Conservation (phyloP, 345 rosid genomes). For the Eucalyptus sideroxylon region DNA sequence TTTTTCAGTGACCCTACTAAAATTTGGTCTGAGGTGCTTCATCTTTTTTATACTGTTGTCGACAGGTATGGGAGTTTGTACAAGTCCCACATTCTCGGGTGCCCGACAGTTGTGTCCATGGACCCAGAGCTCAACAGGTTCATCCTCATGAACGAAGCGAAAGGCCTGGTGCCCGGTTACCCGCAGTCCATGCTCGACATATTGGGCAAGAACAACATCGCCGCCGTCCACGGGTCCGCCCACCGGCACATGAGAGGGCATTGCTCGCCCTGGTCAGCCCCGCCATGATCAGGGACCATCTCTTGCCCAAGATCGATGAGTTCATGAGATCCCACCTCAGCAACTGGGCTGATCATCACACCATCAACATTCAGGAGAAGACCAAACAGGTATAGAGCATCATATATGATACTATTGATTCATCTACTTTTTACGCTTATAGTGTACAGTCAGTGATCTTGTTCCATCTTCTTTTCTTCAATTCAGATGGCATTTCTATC, state of each 20-base stretch:
- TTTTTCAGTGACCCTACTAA: neutral
- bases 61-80: conserved; percentile 66
- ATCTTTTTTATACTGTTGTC: neutral
- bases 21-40: neutral
- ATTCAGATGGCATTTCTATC: conserved; percentile 61
- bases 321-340: conserved; percentile 48
- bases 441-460: neutral
- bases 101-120: conserved; percentile 72
- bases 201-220: conserved; percentile 61
- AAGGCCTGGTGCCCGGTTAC: conserved; percentile 86
- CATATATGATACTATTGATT: too few species aligned
- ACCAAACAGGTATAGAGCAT: conserved; percentile 48
- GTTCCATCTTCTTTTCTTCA: neutral
- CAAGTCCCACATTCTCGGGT: conserved; percentile 79
- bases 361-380: conserved; percentile 61
- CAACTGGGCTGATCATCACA: conserved; percentile 31
- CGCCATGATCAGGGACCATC: conserved; percentile 38
- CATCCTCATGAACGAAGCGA: conserved; percentile 69
- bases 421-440: too few species aligned
- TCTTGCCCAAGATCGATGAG: conserved; percentile 47
- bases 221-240: conserved; percentile 68
- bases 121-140: conserved; percentile 75
- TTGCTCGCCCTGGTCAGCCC: conserved; percentile 54
- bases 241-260: conserved; percentile 63
- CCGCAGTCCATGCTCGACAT: conserved; percentile 85